phyloP scores from a whole-genome alignment of 345 rosid genomes.

The Geranium brycei region DNA sequence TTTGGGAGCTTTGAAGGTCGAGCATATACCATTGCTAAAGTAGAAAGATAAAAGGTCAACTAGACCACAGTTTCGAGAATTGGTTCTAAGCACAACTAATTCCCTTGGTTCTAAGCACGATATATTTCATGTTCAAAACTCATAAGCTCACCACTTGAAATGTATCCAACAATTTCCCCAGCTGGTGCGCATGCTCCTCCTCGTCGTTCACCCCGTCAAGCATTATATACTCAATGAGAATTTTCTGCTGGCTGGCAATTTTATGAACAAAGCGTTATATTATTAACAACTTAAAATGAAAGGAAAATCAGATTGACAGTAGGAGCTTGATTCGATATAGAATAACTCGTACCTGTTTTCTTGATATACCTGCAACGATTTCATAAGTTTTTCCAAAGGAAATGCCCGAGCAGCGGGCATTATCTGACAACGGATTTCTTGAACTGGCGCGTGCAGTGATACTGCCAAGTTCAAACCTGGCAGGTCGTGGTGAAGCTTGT shows the following conservation, averaged over 20 bases:
- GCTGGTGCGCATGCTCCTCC: slow-evolving; percentile 69
- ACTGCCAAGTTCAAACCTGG: slow-evolving; percentile 96
- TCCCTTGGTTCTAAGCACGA: slow-evolving; percentile 1
- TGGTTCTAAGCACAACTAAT: neutral
- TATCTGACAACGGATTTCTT: slow-evolving; percentile 85
- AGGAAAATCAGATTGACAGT: neutral
- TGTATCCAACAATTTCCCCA: slow-evolving; percentile 62
- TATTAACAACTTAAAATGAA: neutral
- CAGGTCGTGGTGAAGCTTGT: slow-evolving; percentile 75
- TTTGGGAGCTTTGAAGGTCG: too few species aligned
- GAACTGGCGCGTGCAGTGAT: slow-evolving; percentile 92
- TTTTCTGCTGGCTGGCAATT: slow-evolving; percentile 54
- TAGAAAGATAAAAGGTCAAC: too few species aligned
- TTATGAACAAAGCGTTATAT: slow-evolving; percentile 5
- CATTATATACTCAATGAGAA: slow-evolving; percentile 92
- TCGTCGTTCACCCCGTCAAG: slow-evolving; percentile 89
- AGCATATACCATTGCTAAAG: too few species aligned
- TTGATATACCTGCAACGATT: slow-evolving; percentile 58
- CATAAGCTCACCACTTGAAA: slow-evolving; percentile 66
- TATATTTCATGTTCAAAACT: neutral
- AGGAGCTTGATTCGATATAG: slow-evolving; percentile 3
- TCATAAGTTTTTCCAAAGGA: slow-evolving; percentile 85
- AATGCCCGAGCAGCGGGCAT: slow-evolving; percentile 99
- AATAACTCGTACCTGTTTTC: slow-evolving; percentile 40
- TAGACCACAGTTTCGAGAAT: neutral